Base-by-base conservation (phyloP, 306 rosid species). In the Heteromeles arbutifolia region DNA sequence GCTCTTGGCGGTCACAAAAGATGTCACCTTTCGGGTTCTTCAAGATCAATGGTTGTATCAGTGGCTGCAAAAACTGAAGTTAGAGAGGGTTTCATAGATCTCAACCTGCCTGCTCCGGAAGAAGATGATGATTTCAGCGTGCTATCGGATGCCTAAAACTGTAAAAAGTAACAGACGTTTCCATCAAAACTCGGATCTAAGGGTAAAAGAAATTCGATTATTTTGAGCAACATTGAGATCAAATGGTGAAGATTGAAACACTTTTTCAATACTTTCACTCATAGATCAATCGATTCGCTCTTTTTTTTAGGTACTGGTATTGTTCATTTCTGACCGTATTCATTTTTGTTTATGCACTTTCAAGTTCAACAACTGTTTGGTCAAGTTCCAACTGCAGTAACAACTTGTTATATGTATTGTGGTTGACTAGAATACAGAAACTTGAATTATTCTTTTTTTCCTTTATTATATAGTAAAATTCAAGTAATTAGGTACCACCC, bases 1-100 rank as follows among this genome's bases (percentile, higher is more conserved):
- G 97, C 98, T 1, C 89, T 93, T 17, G 98, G 98, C 34, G 98
- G 98, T 11, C 98, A 93, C 78, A 93, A 91, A 81, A 89, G 96
- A 90, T 88, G 96, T 43, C 98, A 93, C 65, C 75, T 89, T 6
- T 4, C 80, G 13, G 79, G 81, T 50, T 67, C 88, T 63, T 81
- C 89, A 0, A 63, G 32, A 15, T 2, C 69, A 22, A 11, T 4
- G 2, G 76, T 25, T 12, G 61, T 15, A 50, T 50, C 65, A 17
- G 4, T 29, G 21, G 32, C 32, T 45, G 11, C 45, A 8, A 44
- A 28, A 62, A 24, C 31, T 44, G 52, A 44, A 25, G 74, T 26
- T 74, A 80, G 74, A 67, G 77, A 77, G 18, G 73, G 73, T 72
- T 85, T 85, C 59, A 84, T 93, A 84, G 97, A 93, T 93, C 97